A percentile compares a stretch with the other conserved stretches of the same genome.
Evolutionary conservation across 192 early-diverging fungal species (phyloP).

Genomic region (Phlyctochytrium planicorne): DNA sequence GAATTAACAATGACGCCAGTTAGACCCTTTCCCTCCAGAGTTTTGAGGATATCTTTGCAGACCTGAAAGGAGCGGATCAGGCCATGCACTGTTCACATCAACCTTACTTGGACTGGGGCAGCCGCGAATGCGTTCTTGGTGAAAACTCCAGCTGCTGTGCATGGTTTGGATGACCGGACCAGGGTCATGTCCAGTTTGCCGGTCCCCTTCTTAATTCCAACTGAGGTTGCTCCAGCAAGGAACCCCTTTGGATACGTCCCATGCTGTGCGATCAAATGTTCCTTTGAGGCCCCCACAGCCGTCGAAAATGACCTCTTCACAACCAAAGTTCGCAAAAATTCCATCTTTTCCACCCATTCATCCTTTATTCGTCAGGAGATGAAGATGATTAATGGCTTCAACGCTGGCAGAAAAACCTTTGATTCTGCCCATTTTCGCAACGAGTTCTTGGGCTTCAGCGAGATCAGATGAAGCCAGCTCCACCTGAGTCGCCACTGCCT

Average conservation of each 20-base stretch:
- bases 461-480: not conserved
- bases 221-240: slow-evolving; percentile 67
- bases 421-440: not conserved
- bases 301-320: too few relatives aligned
- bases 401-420: too few relatives aligned
- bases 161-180: slow-evolving; percentile 64
- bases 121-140: slow-evolving; percentile 91
- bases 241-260: slow-evolving; percentile 89
- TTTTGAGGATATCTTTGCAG: not conserved
- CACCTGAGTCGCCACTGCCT: not conserved
- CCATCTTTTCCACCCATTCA: too few relatives aligned
- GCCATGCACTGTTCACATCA: slow-evolving; percentile 5
- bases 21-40: slow-evolving; percentile 30
- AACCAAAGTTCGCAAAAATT: too few relatives aligned
- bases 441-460: not conserved
- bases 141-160: slow-evolving; percentile 84
- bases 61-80: not conserved
- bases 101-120: slow-evolving; percentile 47
- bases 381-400: too few relatives aligned
- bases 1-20: slow-evolving; percentile 75
- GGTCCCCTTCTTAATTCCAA: slow-evolving; percentile 80
- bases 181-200: slow-evolving; percentile 77
- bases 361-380: too few relatives aligned
- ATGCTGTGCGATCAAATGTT: slow-evolving; percentile 55
- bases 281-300: too few relatives aligned